Base-by-base conservation (phyloP, 2,329 filamentous ascomycete species). In the Exophiala mesophila region DNA sequence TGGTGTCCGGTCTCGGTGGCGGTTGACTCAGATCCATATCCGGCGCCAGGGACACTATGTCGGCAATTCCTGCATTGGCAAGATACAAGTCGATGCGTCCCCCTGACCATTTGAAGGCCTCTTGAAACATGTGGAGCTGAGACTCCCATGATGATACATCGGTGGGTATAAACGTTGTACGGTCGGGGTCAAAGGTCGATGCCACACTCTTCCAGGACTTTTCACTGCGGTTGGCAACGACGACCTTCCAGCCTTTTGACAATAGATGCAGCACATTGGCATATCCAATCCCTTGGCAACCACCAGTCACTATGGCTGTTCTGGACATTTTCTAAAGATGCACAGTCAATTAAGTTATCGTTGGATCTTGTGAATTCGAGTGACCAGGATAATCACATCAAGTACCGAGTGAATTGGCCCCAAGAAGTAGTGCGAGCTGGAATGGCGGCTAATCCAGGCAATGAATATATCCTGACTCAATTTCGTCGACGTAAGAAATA, bases 21-120 rank as follows among this genome's bases (percentile, higher is more conserved):
- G 7, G 7, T 13, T 20, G 7, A 9, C 23, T 10, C 7, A 36
- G 33, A 13, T 36, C 33, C 33, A 15, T 36, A 16, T 16, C 7
- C 9, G 7, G 7, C 9, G 17, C 23, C 0, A 79, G 54, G 0
- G 64, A 49, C 49, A 76, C 76, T 3, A 78, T 72, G 47, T 78
- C 74, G 0, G 71, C 70, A 28, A 81, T 77, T 5, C 76, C 78
- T 0, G 78, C 77, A 44, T 81, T 81, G 15, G 77, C 77, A 7
- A 81, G 63, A 74, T 70, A 68, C 3, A 64, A 66, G 44, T 36
- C 33, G 17, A 36, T 36, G 6, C 17, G 33, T 16, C 33, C 33
- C 8, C 33, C 33, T 8, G 33, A 16, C 33, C 33, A 36, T 20
- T 7, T 17, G 10, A 8, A 15, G 33, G 33, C 33, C 8, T 19